Evolutionary conservation across 345 rosid species (phyloP), one percentile per base, ranked within the genome.

Genomic region (Populus pruinosa): DNA sequence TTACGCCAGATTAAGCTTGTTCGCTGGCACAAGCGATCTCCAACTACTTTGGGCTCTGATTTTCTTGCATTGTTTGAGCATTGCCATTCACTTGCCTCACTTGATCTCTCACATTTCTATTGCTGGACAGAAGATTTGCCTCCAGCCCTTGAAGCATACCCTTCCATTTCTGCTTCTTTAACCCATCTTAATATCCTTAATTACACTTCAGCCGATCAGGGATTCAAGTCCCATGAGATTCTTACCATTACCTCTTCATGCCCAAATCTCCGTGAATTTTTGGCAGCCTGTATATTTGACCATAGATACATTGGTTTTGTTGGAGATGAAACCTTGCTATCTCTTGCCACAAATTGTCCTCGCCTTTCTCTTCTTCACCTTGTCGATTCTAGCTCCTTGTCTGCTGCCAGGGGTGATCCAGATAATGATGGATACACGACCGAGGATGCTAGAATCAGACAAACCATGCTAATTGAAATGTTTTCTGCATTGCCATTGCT

Each of bases 51-150:
- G 0, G 98, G 96, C 0, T 91, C 89, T 36, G 98, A 93, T 68
- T 87, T 96, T 27, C 36, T 25, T 2, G 83, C 88, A 0, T 67
- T 93, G 31, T 88, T 96, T 74, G 85, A 85, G 77, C 87, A 86
- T 72, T 91, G 95, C 80, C 73, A 25, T 20, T 72, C 41, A 11
- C 85, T 96, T 3, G 72, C 74, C 10, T 85, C 81, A 5, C 77
- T 96, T 1, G 98, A 96, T 80, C 88, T 96, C 70, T 96, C 99
- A 8, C 78, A 41, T 38, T 96, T 96, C 75, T 93, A 93, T 73
- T 90, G 87, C 90, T 96, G 97, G 97, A 88, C 97, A 3, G 99
- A 96, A 71, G 99, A 96, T 72, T 80, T 96, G 3, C 96, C 97
- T 33, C 94, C 94, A 38, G 97, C 85, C 38, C 90, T 96, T 38